Percentiles rank a stretch among this genome's conserved stretches.
Conservation (phyloP, 768 basidiomycete species). For the Roridomyces roridus region DNA sequence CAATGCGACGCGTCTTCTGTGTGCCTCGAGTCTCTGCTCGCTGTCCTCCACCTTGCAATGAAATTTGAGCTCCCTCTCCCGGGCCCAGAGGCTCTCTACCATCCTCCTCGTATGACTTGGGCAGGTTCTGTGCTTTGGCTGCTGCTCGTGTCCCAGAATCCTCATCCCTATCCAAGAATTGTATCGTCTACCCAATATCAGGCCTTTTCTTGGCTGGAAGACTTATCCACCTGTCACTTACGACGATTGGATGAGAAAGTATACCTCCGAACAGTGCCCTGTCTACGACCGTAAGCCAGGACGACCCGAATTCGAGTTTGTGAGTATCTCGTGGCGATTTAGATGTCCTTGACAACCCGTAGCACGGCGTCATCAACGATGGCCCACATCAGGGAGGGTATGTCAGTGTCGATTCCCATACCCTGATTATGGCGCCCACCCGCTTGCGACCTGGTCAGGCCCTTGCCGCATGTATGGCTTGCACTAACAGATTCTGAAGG, state of each 20-base stretch:
- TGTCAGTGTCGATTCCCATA: constrained; percentile 18
- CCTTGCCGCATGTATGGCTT: not conserved
- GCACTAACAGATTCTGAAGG: not conserved
- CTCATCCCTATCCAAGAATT: constrained; percentile 2
- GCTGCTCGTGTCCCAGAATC: not conserved
- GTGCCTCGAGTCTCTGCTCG: not conserved
- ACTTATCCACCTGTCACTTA: constrained; percentile 11
- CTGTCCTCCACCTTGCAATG: not conserved
- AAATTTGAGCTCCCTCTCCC: constrained; percentile 14
- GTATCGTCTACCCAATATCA: constrained; percentile 14
- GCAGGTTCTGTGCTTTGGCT: constrained; percentile 4
- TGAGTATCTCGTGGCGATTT: not conserved
- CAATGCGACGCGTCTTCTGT: too few species aligned
- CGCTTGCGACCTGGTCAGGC: constrained; percentile 16
- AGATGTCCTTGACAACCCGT: not conserved
- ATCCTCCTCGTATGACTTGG: constrained; percentile 18
- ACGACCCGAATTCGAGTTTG: constrained; percentile 12
- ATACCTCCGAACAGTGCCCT: constrained; percentile 10
- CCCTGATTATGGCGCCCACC: constrained; percentile 19
- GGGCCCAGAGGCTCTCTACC: constrained; percentile 10
- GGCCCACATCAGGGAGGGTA: constrained; percentile 21
- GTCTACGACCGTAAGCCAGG: constrained; percentile 22
- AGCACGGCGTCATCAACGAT: constrained; percentile 24
- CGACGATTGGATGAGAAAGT: constrained; percentile 13
- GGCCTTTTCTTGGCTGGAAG: constrained; percentile 18